Evolutionary conservation across 2,329 filamentous ascomycete genomes (phyloP), one percentile per base, ranked within the genome.

Genomic region (Hypoxylon sp.): DNA sequence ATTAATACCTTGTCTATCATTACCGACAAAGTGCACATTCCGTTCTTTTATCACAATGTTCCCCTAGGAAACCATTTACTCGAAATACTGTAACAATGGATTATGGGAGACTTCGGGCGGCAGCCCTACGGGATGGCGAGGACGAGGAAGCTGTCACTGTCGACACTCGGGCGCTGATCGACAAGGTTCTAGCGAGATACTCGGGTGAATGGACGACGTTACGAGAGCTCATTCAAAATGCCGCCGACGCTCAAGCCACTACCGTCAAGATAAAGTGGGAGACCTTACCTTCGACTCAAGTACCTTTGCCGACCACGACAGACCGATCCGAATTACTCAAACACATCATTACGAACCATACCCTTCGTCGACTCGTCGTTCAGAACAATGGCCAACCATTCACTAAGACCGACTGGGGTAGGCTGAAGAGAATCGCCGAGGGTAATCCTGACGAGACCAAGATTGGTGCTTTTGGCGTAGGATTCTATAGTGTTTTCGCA

Each of bases 391-490:
- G 96, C 37, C 88, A 93, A 71, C 87, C 93, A 0, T 99, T 99
- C 76, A 92, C 89, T 56, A 88, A 92, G 74, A 97, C 94, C 17
- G 96, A 99, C 80, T 99, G 96, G 96, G 90, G 90, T 50, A 88
- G 96, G 59, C 79, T 99, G 71, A 98, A 98, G 84, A 90, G 95
- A 68, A 99, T 99, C 70, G 97, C 96, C n/a, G 96, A 99, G 79
- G 97, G 96, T 51, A 99, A 99, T 77, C 96, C 96, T 0, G 96
- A 99, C 79, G 96, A 99, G 82, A 98, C 94, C 51, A 99, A 99
- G 84, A 99, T 99, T 75, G 96, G 96, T 60, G 97, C 96, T 2
- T 99, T 99, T 79, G 96, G 96, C 72, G 96, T 99, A 32, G 96
- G 96, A 2, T 99, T 99, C 82, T 99, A 99, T 85, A 97, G 93